Evolutionary conservation across 768 basidiomycete species (phyloP).

Genomic region (Mycena capillaripes): DNA sequence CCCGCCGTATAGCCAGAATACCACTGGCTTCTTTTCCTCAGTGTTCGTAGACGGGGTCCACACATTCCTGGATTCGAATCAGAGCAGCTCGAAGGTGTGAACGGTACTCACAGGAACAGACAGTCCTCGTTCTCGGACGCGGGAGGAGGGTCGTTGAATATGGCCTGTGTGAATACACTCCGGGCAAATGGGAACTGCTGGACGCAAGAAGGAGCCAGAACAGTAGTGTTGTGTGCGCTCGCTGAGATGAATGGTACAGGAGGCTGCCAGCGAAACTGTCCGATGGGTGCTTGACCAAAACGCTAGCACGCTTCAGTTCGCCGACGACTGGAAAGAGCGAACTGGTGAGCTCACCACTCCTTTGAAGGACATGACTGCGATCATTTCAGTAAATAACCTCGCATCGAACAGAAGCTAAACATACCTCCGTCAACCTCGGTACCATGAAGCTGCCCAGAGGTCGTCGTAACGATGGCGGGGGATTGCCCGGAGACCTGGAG

Average conservation of each 20-base stretch:
- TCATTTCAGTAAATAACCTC: slow-evolving; percentile 1
- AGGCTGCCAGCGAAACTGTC: slow-evolving; percentile 23
- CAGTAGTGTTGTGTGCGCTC: slow-evolving; percentile 17
- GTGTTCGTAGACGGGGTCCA: slow-evolving; percentile 17
- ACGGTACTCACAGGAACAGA: slow-evolving; percentile 21
- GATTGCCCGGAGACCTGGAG: slow-evolving; percentile 6
- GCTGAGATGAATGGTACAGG: slow-evolving; percentile 27
- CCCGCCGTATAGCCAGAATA: slow-evolving; percentile 24
- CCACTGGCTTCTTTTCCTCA: background rate
- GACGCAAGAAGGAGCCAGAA: slow-evolving; percentile 23
- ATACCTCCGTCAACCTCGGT: slow-evolving; percentile 25
- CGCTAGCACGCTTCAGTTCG: slow-evolving; percentile 12
- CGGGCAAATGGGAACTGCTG: slow-evolving; percentile 27
- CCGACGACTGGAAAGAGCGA: background rate
- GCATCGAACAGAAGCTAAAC: background rate
- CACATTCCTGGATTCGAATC: slow-evolving; percentile 1
- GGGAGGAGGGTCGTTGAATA: slow-evolving; percentile 33
- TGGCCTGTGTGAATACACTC: slow-evolving; percentile 4
- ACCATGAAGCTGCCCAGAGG: slow-evolving; percentile 27
- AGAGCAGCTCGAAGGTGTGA: background rate
- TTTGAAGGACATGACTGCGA: slow-evolving; percentile 23
- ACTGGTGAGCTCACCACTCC: slow-evolving; percentile 9
- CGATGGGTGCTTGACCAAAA: slow-evolving; percentile 25
- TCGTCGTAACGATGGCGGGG: slow-evolving; percentile 15
- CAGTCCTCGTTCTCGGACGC: slow-evolving; percentile 31